Evolutionary conservation across 257 asterid species (phyloP).

Genomic region (Solanum rostratum): DNA sequence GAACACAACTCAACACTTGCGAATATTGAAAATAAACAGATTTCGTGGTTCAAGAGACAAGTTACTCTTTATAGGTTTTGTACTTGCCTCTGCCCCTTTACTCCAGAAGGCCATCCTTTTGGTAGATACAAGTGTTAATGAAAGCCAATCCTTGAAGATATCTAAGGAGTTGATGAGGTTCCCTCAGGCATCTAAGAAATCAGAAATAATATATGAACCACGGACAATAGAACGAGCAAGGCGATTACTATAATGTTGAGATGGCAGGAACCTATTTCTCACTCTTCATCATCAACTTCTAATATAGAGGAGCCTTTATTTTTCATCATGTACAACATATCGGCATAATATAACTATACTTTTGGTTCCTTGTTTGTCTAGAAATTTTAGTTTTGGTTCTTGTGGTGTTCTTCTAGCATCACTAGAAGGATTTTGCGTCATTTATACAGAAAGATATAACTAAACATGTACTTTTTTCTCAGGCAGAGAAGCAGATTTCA

Average conservation of each 20-base stretch:
- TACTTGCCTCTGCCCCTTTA: too few species aligned
- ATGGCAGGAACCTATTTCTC: neutral
- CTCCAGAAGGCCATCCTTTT: too few species aligned
- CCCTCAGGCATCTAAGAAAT: neutral
- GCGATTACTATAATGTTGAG: neutral
- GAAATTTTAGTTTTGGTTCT: neutral
- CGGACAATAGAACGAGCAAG: too few species aligned
- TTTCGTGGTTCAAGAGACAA: neutral
- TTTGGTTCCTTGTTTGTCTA: neutral
- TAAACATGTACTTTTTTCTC: neutral
- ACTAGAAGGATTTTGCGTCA: neutral
- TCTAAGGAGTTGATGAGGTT: neutral
- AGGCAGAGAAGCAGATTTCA: neutral
- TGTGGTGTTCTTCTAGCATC: neutral
- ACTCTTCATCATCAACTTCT: neutral
- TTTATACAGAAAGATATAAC: neutral
- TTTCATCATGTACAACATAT: neutral
- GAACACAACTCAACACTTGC: neutral
- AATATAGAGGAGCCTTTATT: neutral
- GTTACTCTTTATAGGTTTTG: neutral
- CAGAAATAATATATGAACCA: neutral
- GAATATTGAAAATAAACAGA: neutral
- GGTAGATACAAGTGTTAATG: too few species aligned
- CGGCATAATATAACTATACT: neutral
- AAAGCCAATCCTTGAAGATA: neutral